Base-by-base conservation (phyloP, 2,329 filamentous ascomycete species). In the Fusarium albidum region DNA sequence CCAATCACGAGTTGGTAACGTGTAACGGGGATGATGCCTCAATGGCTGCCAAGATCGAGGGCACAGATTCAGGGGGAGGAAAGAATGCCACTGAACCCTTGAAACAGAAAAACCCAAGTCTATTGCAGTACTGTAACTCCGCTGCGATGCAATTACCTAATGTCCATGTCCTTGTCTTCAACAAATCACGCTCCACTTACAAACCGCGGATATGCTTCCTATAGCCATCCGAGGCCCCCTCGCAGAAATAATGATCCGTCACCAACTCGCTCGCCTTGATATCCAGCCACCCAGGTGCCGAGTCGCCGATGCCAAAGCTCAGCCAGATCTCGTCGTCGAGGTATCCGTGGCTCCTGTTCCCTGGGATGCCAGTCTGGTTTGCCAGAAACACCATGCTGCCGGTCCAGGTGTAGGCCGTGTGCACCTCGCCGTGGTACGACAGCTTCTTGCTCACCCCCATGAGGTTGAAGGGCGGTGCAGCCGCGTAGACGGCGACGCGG, bases 371-470 rank as follows among this genome's bases (percentile, higher is more conserved):
- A 8, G 54, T 56, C 6, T 57, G 45, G 13, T 62, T 49, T 3
- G 44, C 50, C n/a, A 57, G 48, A 13, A 59, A 64, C 7, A 64
- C 61, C 61, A 64, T 64, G 51, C 61, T 64, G 13, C 61, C 61
- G 2, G 61, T 64, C 61, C 61, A 64, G 3, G 59, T 64, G 25
- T 64, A 64, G 17, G 45, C 64, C 43, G 50, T 57, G 13, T 63
- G 58, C 6, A 48, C 61, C 47, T 64, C 61, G 38, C 61, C 61
- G 32, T 64, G 58, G 26, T 64, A 64, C 2, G 58, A 62, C 33
- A 64, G 51, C 45, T 59, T 64, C 51, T 64, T 64, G 47, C 61
- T 64, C 17, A 63, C 47, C 32, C 61, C 64, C 55, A 64, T 52
- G 61, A 64, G 62, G 5, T 52, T 50, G 32, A 40, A 64, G 5